These are phyloP conservation scores for Monosporascus sp. DNA, from an alignment of 2,329 filamentous ascomycete species.

Conservation along the genomic window DNA sequence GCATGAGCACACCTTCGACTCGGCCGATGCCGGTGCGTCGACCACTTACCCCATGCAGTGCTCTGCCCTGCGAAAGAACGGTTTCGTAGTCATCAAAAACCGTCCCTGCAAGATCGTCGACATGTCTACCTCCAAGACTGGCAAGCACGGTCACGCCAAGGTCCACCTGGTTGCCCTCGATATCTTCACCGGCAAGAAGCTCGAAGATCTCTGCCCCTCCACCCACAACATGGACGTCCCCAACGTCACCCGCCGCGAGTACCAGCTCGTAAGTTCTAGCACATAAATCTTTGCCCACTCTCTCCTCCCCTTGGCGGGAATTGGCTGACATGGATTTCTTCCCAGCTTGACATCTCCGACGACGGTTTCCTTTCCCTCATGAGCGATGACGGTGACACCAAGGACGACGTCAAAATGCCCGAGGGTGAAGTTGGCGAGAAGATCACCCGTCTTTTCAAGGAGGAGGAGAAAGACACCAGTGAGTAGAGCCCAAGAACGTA, in stretches of 20 bases:
- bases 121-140: conserved; percentile 99
- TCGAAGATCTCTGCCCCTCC: conserved; percentile 97
- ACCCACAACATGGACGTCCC: conserved; percentile 98
- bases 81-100: conserved; percentile 95
- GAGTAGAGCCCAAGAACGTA: conserved; percentile 39
- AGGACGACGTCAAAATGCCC: conserved; percentile 92
- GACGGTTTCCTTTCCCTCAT: conserved; percentile 95
- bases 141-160: conserved; percentile 99
- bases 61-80: conserved; percentile 99
- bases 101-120: conserved; percentile 99
- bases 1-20: conserved; percentile 76
- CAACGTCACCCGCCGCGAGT: conserved; percentile 84
- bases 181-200: conserved; percentile 99
- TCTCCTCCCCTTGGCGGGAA: conserved; percentile 1
- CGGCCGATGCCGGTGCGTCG: conserved; percentile 93
- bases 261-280: conserved; percentile 73
- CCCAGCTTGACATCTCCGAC: conserved; percentile 82
- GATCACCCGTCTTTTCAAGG: conserved; percentile 73
- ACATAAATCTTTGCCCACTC: neutral
- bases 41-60: conserved; percentile 97
- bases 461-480: conserved; percentile 92
- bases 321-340: conserved; percentile 7
- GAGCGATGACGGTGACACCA: conserved; percentile 76
- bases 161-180: conserved; percentile 97
- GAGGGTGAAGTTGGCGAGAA: conserved; percentile 84